Conservation (phyloP, 78 protist species). For the Dictyostelium brefeldianum region DNA sequence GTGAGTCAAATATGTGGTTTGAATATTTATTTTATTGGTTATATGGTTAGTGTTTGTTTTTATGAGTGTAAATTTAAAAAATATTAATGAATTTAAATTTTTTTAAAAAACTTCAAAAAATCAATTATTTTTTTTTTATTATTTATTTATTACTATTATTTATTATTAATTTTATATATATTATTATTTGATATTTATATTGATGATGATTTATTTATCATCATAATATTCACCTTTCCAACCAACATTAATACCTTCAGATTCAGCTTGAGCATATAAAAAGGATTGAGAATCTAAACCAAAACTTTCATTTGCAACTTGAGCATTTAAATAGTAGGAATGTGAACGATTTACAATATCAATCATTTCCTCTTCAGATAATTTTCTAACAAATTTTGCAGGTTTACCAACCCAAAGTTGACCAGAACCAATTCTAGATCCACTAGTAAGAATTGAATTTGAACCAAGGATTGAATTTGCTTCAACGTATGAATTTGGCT, state of each 20-base stretch:
- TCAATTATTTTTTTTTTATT: no score
- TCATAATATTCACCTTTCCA: constrained; percentile 59
- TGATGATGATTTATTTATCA: constrained; percentile 1
- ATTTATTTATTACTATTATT: no score
- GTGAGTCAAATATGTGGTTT: no score
- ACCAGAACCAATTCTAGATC: constrained; percentile 74
- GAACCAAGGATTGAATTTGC: constrained; percentile 76
- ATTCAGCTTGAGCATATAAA: constrained; percentile 40
- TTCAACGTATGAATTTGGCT: constrained; percentile 75
- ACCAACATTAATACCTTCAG: constrained; percentile 63
- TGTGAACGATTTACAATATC: constrained; percentile 50
- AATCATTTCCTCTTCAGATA: constrained; percentile 41
- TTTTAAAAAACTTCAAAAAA: no score
- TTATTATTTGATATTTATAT: no score
- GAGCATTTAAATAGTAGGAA: constrained; percentile 10
- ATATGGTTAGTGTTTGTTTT: no score
- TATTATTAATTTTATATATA: no score
- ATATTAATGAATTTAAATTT: no score
- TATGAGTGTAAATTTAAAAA: no score
- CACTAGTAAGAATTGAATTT: constrained; percentile 62
- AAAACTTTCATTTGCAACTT: background rate
- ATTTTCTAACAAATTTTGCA: constrained; percentile 55
- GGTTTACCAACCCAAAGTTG: constrained; percentile 83
- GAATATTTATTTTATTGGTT: no score
- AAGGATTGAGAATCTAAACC: constrained; percentile 41